Percentiles rank a stretch among this genome's conserved stretches.
These are phyloP conservation scores for Opeltia flavorubescens DNA, from an alignment of 495 filamentous ascomycete genomes.

Conservation along the genomic window DNA sequence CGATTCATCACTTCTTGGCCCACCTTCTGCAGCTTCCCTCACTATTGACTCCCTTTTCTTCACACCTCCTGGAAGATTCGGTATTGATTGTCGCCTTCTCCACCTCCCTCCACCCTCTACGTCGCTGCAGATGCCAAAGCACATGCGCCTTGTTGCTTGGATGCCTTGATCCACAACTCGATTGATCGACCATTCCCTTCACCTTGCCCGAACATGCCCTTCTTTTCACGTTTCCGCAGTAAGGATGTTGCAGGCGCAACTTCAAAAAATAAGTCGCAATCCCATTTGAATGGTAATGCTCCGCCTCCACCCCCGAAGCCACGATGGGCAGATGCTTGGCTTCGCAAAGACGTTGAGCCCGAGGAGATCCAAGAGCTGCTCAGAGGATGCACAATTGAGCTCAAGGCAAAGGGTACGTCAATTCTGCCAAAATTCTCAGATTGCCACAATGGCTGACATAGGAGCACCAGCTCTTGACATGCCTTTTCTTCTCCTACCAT, in stretches of 20 bases:
- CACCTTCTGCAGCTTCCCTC: too few relatives aligned
- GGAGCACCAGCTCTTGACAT: constrained; percentile 56
- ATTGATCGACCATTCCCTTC: not conserved
- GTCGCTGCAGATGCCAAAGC: not conserved
- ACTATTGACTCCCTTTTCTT: too few relatives aligned
- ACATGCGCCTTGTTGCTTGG: not conserved
- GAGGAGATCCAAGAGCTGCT: constrained; percentile 85
- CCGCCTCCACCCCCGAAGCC: constrained; percentile 46
- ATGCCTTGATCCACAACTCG: not conserved
- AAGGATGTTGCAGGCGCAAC: constrained; percentile 41
- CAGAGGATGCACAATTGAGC: constrained; percentile 68
- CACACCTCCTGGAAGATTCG: too few relatives aligned
- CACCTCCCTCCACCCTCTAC: not conserved
- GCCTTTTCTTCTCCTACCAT: constrained; percentile 90
- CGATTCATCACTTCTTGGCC: too few relatives aligned
- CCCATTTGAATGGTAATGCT: constrained; percentile 35
- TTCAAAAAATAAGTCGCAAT: constrained; percentile 42
- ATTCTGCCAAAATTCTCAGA: constrained; percentile 15
- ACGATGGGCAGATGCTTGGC: constrained; percentile 81
- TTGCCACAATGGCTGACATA: constrained; percentile 13
- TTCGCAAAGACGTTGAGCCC: constrained; percentile 68
- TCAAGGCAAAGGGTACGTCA: constrained; percentile 80
- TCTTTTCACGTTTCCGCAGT: constrained; percentile 63
- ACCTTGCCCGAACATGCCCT: constrained; percentile 28
- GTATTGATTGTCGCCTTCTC: not conserved